Evolutionary conservation across 139 green algal species (phyloP).

Genomic region (Coelastrella sp.): DNA sequence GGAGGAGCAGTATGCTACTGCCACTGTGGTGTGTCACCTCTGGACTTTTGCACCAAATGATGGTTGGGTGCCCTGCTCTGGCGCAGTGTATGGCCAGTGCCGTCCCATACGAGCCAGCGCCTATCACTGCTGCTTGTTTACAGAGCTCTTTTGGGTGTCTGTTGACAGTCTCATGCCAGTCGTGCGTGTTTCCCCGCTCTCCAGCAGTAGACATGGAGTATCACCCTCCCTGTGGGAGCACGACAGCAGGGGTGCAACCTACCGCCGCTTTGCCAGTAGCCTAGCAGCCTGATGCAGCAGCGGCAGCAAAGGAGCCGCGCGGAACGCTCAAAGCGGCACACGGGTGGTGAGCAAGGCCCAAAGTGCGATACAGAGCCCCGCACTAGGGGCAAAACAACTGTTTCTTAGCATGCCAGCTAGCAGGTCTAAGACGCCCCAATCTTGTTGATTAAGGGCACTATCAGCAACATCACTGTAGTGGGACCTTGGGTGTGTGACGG

Average conservation of each 20-base stretch:
- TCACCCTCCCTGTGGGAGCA: no score
- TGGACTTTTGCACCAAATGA: slow-evolving; percentile 8
- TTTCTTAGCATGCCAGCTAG: no score
- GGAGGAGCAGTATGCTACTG: not conserved
- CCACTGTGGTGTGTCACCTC: not conserved
- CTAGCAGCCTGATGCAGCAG: no score
- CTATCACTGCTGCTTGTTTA: slow-evolving; percentile 3
- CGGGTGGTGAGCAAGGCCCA: no score
- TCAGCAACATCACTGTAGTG: no score
- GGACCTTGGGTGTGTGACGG: no score
- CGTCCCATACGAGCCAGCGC: slow-evolving; percentile 28
- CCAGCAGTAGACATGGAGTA: not conserved
- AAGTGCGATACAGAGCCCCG: no score
- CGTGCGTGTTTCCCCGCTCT: not conserved
- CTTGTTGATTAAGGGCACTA: no score
- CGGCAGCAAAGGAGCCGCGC: no score
- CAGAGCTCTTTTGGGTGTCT: not conserved
- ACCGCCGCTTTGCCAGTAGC: not conserved
- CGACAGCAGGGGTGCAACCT: not conserved
- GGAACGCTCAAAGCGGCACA: no score
- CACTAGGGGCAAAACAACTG: no score
- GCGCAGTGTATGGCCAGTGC: slow-evolving; percentile 31
- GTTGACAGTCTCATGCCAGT: slow-evolving; percentile 13
- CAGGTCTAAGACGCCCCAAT: no score
- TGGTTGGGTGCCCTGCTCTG: slow-evolving; percentile 19